Percentiles rank a stretch among this genome's conserved stretches.
Conservation (phyloP, 805 yeast species). For the Barnettozyma salicaria region DNA sequence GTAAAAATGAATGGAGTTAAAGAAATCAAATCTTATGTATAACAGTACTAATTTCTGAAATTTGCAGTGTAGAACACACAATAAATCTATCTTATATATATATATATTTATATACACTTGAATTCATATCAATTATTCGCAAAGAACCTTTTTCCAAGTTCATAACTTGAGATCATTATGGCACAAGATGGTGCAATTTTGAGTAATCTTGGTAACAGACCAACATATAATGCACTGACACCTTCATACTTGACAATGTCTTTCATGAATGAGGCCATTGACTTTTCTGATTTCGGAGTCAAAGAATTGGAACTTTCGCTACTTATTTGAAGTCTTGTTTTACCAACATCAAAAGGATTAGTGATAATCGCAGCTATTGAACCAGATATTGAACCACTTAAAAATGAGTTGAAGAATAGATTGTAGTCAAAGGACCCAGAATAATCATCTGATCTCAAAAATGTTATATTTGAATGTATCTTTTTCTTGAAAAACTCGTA, state of each 20-base stretch:
- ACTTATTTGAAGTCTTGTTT: constrained; percentile 80
- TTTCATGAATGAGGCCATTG: constrained; percentile 64
- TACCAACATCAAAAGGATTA: constrained; percentile 96
- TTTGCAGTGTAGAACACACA: too few relatives aligned
- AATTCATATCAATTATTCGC: constrained; percentile 4
- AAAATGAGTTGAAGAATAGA: constrained; percentile 57
- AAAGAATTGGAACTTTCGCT: constrained; percentile 13
- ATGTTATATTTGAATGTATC: constrained; percentile 4
- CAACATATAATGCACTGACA: constrained; percentile 75
- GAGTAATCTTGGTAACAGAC: constrained; percentile 76
- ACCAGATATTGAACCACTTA: constrained; percentile 83
- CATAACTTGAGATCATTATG: constrained; percentile 94
- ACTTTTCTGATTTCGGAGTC: constrained; percentile 26
- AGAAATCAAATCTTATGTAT: too few relatives aligned
- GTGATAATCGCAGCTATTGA: constrained; percentile 79
- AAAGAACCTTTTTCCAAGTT: constrained; percentile 68
- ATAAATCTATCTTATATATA: not conserved
- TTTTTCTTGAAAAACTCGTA: constrained; percentile 45
- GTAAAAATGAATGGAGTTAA: constrained; percentile 17
- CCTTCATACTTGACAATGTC: constrained; percentile 73
- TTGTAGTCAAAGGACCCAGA: constrained; percentile 25
- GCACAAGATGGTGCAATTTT: constrained; percentile 98
- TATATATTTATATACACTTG: not conserved
- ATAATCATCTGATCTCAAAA: constrained; percentile 14
- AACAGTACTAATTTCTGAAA: too few relatives aligned